Evolutionary conservation across 768 basidiomycete genomes (phyloP).

Genomic region (Trametes maxima): DNA sequence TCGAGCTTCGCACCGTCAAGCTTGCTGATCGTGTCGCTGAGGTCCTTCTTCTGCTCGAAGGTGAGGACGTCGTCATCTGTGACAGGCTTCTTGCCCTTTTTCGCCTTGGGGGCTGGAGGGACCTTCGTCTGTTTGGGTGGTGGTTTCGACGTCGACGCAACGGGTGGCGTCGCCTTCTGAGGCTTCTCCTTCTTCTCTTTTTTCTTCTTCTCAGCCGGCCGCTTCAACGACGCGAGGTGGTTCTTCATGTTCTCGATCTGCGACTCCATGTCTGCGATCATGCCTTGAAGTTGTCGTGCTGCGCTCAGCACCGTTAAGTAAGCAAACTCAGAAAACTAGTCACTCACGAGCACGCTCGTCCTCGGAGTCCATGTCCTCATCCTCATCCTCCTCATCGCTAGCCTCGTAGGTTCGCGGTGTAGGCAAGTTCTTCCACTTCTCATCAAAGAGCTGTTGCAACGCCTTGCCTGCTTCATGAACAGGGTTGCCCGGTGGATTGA

Average conservation of each 20-base stretch:
- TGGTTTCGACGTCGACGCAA: constrained; percentile 67
- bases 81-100: constrained; percentile 61
- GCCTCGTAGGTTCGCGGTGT: constrained; percentile 46
- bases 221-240: constrained; percentile 66
- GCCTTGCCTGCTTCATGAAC: constrained; percentile 87
- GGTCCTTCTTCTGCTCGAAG: constrained; percentile 97
- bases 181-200: constrained; percentile 72
- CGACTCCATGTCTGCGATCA: constrained; percentile 76
- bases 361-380: constrained; percentile 65
- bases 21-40: constrained; percentile 90
- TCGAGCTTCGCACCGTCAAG: constrained; percentile 85
- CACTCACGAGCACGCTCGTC: constrained; percentile 69
- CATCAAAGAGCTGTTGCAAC: constrained; percentile 86
- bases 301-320: constrained; percentile 22
- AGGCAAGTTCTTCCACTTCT: constrained; percentile 86
- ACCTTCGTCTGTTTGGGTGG: constrained; percentile 44
- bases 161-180: constrained; percentile 40
- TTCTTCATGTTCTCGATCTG: constrained; percentile 80
- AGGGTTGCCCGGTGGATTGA: constrained; percentile 86
- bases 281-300: constrained; percentile 47
- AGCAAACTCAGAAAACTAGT: neutral
- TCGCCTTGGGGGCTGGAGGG: constrained; percentile 53
- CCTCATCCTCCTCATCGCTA: constrained; percentile 64
- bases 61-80: constrained; percentile 83
- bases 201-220: constrained; percentile 52